Percentiles rank a stretch among this genome's conserved stretches.
phyloP scores from a whole-genome alignment of 192 early-diverging fungal genomes.

The Coemansia sp. region DNA sequence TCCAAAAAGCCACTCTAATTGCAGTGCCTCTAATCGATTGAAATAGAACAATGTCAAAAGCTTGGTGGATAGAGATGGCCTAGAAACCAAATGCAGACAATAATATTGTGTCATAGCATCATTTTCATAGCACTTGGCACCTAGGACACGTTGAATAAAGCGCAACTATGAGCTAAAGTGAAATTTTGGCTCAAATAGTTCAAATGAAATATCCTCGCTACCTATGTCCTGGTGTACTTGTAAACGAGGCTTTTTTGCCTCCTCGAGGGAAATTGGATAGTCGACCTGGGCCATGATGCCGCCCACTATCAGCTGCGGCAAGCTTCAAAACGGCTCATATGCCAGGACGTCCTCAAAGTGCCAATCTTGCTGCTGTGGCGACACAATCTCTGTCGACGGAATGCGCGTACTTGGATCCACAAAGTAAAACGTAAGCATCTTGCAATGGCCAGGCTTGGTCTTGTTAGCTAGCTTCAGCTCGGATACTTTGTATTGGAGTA shows the following conservation, averaged over 20 bases:
- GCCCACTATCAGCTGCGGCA: conserved; percentile 18
- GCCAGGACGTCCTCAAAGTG: not conserved
- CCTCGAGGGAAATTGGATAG: conserved; percentile 40
- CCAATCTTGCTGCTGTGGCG: conserved; percentile 51
- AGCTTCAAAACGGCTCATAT: not conserved
- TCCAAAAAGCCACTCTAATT: too few relatives aligned
- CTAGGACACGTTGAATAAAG: not conserved
- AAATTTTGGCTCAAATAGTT: conserved; percentile 17
- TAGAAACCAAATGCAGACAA: too few relatives aligned
- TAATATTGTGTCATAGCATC: too few relatives aligned
- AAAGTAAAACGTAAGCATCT: conserved; percentile 70
- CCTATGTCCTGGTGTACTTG: conserved; percentile 47
- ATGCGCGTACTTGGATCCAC: conserved; percentile 62
- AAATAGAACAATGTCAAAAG: too few relatives aligned
- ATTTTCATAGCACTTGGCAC: too few relatives aligned
- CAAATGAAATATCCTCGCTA: not conserved
- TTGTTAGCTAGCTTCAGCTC: conserved; percentile 62
- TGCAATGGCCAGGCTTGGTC: conserved; percentile 63
- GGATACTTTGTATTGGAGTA: not conserved
- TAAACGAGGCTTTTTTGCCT: not conserved
- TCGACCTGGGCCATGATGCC: conserved; percentile 15
- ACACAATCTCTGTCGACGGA: conserved; percentile 61
- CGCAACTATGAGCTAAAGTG: not conserved
- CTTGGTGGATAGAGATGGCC: too few relatives aligned
- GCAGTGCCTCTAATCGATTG: too few relatives aligned